Evolutionary conservation across 179 eudicot genomes (phyloP), one percentile per base, ranked within the genome.

Genomic region (Actinidia chinensis): DNA sequence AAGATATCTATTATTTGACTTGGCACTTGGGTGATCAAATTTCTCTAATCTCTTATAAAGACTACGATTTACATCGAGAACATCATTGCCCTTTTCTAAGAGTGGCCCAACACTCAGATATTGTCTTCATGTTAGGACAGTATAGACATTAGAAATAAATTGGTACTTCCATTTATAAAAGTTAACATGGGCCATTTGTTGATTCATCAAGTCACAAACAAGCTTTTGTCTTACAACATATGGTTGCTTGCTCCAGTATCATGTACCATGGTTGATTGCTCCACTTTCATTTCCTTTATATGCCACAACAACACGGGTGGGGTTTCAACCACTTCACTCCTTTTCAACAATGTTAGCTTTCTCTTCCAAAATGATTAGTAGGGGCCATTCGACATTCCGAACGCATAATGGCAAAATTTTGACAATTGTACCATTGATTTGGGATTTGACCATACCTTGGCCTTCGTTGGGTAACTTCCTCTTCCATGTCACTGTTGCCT

Each of bases 101-200:
- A 68, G 70, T 68, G 67, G 74, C n/a, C 75, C 58, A 25, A 78
- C 33, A 55, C 80, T 68, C 42, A 68, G 9, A 78, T 68, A 22
- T 78, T 78, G 48, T 55, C 54, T 68, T 78, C 67, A 68, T 12
- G 10, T 67, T 52, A 7, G 71, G 61, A 76, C 72, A 76, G 25
- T 64, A 25, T 64, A 76, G 20, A 76, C 28, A 64, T 65, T 36
- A 50, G 60, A 66, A 65, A 76, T 65, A 64, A 76, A 48, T 54
- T 54, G 4, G 12, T 73, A 50, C 18, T 43, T 25, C 66, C 66
- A 55, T 22, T 42, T 13, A 74, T 4, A 13, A 20, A 61, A 59
- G 20, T 33, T 42, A n/a, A 71, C 60, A 23, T 50, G 8, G 25
- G 25, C n/a, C 75, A 10, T 3, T 4, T 1, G 23, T 25, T 17